These are phyloP conservation scores for Acanthamoeba triangularis DNA, from an alignment of 208 protist genomes.

Conservation along the genomic window DNA sequence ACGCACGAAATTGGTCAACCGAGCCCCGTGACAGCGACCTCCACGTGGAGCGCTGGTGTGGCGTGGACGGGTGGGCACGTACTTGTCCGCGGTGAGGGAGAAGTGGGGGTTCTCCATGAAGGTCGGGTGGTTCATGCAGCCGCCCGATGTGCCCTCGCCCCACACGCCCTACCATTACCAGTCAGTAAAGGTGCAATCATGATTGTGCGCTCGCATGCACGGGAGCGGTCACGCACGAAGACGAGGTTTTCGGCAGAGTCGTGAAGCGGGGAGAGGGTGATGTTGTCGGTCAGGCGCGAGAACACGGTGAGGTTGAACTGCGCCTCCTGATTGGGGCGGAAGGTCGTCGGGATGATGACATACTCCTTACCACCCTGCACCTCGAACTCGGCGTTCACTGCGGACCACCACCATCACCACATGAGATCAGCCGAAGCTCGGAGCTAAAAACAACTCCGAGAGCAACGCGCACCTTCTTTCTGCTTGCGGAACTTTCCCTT, in stretches of 20 bases:
- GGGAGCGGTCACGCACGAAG: not conserved
- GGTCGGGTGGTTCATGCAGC: slow-evolving; percentile 41
- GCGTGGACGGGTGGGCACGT: no score
- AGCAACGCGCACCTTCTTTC: not conserved
- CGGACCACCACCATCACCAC: no score
- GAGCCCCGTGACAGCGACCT: no score
- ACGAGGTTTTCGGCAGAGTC: not conserved
- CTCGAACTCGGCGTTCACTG: slow-evolving; percentile 19
- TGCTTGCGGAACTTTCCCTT: slow-evolving; percentile 51
- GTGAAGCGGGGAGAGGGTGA: not conserved
- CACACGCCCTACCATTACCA: not conserved
- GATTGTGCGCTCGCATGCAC: not conserved
- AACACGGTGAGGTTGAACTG: slow-evolving; percentile 23
- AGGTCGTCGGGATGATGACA: slow-evolving; percentile 20
- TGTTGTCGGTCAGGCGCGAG: not conserved
- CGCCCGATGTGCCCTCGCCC: slow-evolving; percentile 6
- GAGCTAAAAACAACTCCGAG: not conserved
- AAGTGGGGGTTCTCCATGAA: slow-evolving; percentile 42
- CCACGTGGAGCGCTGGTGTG: no score
- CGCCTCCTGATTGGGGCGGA: slow-evolving; percentile 35
- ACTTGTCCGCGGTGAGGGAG: not conserved
- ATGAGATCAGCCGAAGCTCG: no score
- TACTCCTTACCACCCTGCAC: slow-evolving; percentile 11
- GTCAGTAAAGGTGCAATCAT: not conserved
- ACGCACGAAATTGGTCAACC: not conserved